phyloP scores from a whole-genome alignment of 2,329 filamentous ascomycete genomes.

The Colletotrichum shisoi region DNA sequence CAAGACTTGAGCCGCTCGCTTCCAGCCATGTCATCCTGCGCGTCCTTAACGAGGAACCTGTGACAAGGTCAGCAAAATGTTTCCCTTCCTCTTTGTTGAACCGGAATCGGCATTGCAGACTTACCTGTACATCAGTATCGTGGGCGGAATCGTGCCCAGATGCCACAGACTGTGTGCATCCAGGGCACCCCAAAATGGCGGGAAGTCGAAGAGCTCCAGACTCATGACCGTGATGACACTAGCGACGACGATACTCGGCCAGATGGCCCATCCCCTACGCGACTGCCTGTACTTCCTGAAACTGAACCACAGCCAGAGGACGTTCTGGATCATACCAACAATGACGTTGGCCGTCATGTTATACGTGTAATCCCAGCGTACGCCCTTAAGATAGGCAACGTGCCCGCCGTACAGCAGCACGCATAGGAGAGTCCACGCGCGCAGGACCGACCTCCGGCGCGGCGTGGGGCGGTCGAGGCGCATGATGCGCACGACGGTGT shows the following conservation, averaged over 20 bases:
- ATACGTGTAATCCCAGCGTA: slow-evolving; percentile 94
- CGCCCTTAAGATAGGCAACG: slow-evolving; percentile 82
- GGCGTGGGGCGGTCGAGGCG: slow-evolving; percentile 71
- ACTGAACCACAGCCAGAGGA: slow-evolving; percentile 87
- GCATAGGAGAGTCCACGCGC: slow-evolving; percentile 80
- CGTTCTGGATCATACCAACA: slow-evolving; percentile 79
- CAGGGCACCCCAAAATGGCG: slow-evolving; percentile 79
- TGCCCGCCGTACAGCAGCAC: slow-evolving; percentile 75
- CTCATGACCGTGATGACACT: slow-evolving; percentile 96
- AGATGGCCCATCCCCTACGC: slow-evolving; percentile 79
- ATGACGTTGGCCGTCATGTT: slow-evolving; percentile 96
- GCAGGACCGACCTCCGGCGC: slow-evolving; percentile 61
- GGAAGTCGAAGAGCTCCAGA: slow-evolving; percentile 92
- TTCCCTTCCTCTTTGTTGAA: not conserved
- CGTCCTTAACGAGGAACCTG: slow-evolving; percentile 87
- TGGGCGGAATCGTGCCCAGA: slow-evolving; percentile 86
- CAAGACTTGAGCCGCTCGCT: slow-evolving; percentile 74
- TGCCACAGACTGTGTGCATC: slow-evolving; percentile 98
- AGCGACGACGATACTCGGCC: slow-evolving; percentile 88
- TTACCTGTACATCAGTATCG: slow-evolving; percentile 93
- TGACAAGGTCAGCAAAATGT: not conserved
- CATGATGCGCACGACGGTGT: slow-evolving; percentile 81
- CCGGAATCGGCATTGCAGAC: slow-evolving; percentile 49
- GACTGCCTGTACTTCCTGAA: slow-evolving; percentile 75
- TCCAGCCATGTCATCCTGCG: slow-evolving; percentile 79